phyloP scores from a whole-genome alignment of 345 rosid genomes.

The Ceriops zippeliana region DNA sequence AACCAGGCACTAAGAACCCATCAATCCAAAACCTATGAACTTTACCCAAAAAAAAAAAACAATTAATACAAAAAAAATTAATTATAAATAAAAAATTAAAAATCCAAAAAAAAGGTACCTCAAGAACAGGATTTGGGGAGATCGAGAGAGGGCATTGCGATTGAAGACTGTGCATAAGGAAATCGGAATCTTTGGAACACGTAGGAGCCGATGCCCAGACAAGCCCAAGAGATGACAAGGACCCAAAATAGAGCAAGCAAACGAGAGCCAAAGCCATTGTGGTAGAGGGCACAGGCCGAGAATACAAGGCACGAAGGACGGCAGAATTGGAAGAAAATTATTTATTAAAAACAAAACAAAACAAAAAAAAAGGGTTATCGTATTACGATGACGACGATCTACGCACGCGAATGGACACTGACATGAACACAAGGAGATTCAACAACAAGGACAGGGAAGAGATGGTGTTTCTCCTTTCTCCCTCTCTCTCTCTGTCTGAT shows the following conservation, averaged over 20 bases:
- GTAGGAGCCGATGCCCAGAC: constrained; percentile 32
- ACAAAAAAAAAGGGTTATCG: not conserved
- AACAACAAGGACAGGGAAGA: too few species aligned
- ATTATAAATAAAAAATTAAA: not conserved
- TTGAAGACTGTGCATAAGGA: constrained; percentile 41
- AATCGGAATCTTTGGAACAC: constrained; percentile 42
- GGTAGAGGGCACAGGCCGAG: not conserved
- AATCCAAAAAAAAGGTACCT: constrained; percentile 35
- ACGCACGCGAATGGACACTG: too few species aligned
- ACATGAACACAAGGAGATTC: too few species aligned
- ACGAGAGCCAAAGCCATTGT: constrained; percentile 27
- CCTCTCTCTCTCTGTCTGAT: too few species aligned
- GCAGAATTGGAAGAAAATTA: constrained; percentile 12
- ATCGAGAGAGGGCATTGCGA: constrained; percentile 54
- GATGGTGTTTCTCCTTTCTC: too few species aligned
- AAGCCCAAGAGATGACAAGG: constrained; percentile 26
- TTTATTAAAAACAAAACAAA: not conserved
- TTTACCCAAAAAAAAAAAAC: not conserved
- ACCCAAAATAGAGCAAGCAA: constrained; percentile 30
- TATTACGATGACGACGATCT: too few species aligned
- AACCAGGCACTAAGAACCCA: constrained; percentile 7
- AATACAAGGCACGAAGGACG: constrained; percentile 7
- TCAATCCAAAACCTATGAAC: constrained; percentile 2
- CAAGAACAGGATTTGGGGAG: constrained; percentile 49
- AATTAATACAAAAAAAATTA: not conserved